Evolutionary conservation across 306 rosid species (phyloP), one percentile per base, ranked within the genome.

Genomic region (Citrullus amarus): DNA sequence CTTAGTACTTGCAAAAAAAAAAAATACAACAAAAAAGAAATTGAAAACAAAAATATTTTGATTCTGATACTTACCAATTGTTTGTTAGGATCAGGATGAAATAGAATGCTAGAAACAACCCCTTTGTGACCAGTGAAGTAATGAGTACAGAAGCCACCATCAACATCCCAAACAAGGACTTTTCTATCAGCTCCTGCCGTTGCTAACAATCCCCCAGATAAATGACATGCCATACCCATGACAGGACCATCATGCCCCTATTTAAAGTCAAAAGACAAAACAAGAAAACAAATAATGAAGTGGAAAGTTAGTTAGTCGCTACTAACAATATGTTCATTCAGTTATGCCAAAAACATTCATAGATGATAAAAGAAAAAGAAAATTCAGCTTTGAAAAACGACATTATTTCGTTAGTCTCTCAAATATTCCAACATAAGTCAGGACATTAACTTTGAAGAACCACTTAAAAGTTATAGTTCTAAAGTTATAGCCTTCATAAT

Each of bases 201-300:
- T 30, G 99, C 97, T 20, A 95, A 95, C 80, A 92, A 79, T 28
- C 99, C 99, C 13, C 97, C 97, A 8, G 97, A 95, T 32, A 91
- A 88, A 72, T 95, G 97, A 78, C 89, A 86, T 8, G 89, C 84
- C 97, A 95, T 92, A 57, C 86, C 91, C 98, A 91, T 95, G n/a
- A 92, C 93, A 0, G 97, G 97, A 82, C 97, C 96, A 10, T 95
- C 97, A 71, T 95, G 96, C 70, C 97, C 97, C 99, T 92, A 74
- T n/a, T 68, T 63, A 73, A 82, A 5, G 50, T 14, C 69, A 68
- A 71, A 36, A 61, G 53, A 34, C 13, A 55, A 50, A 8, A 70
- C 57, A 55, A 80, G 25, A 13, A n/a, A 50, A 44, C 62, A 53
- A 34, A 8, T 9, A 82, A 50, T 18, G 36, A 14, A 78, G 65